Conservation (phyloP, 1,139 yeast genomes). For the Kurtzmaniella natalensis region DNA sequence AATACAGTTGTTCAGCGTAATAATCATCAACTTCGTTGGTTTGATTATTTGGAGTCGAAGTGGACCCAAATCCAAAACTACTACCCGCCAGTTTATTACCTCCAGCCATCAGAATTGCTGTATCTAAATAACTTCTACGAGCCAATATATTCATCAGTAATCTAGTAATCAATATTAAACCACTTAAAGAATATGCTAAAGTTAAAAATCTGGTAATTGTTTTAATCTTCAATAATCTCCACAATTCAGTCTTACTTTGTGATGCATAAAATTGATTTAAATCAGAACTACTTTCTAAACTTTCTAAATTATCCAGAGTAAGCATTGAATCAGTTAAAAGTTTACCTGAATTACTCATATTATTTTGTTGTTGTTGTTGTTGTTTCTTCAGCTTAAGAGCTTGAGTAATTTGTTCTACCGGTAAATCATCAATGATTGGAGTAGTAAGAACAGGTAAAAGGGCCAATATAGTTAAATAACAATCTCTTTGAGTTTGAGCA, state of each 20-base stretch:
- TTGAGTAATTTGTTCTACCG: conserved; percentile 71
- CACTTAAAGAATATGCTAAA: conserved; percentile 62
- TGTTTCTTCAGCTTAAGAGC: conserved; percentile 62
- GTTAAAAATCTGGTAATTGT: conserved; percentile 74
- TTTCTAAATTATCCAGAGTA: conserved; percentile 38
- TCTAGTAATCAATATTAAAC: conserved; percentile 71
- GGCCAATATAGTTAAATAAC: conserved; percentile 79
- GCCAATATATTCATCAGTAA: conserved; percentile 86
- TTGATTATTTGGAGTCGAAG: conserved; percentile 20
- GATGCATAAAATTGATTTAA: conserved; percentile 26
- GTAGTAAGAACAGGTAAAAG: conserved; percentile 72
- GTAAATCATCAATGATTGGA: conserved; percentile 58
- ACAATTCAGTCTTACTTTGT: conserved; percentile 70
- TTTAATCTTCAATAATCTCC: conserved; percentile 78
- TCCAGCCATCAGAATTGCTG: conserved; percentile 66
- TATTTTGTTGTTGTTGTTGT: conserved; percentile 13
- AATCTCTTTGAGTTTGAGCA: conserved; percentile 89
- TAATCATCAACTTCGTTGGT: conserved; percentile 34
- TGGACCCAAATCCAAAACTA: too few species aligned
- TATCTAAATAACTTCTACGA: conserved; percentile 75
- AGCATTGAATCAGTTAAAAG: conserved; percentile 24
- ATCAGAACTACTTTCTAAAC: conserved; percentile 21
- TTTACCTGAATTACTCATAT: conserved; percentile 12
- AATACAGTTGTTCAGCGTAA: conserved; percentile 73
- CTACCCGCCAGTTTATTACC: too few species aligned